These are phyloP conservation scores for Calonectria honghensis DNA, from an alignment of 2,329 filamentous ascomycete genomes.

Conservation along the genomic window DNA sequence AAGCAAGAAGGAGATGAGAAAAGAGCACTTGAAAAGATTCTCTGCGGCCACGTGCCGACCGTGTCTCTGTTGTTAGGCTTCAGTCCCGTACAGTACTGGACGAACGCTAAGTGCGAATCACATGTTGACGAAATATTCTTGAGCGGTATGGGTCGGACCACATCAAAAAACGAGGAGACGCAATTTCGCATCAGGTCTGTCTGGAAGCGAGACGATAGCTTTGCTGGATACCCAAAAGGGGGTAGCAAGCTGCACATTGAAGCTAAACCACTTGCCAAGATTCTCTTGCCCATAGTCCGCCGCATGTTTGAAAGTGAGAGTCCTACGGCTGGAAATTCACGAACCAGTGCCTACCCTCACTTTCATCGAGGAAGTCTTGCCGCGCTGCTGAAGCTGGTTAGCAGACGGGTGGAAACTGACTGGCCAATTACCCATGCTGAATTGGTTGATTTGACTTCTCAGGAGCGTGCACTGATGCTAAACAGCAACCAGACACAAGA, in stretches of 20 bases:
- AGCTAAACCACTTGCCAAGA: slow-evolving; percentile 59
- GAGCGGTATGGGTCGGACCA: slow-evolving; percentile 42
- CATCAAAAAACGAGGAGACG: slow-evolving; percentile 38
- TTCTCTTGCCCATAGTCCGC: slow-evolving; percentile 65
- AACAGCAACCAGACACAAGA: slow-evolving; percentile 60
- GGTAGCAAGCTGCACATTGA: slow-evolving; percentile 59
- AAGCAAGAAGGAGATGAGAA: slow-evolving; percentile 53
- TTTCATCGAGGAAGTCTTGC: slow-evolving; percentile 64
- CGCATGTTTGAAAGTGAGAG: slow-evolving; percentile 68
- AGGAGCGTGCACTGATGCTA: slow-evolving; percentile 56
- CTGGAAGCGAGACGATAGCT: slow-evolving; percentile 61
- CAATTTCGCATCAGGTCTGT: slow-evolving; percentile 57
- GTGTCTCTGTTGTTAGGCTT: slow-evolving; percentile 72
- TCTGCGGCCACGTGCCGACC: slow-evolving; percentile 68
- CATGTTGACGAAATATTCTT: slow-evolving; percentile 63
- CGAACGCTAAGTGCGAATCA: slow-evolving; percentile 66
- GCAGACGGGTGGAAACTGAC: slow-evolving; percentile 59
- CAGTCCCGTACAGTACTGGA: slow-evolving; percentile 69
- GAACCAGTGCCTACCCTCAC: slow-evolving; percentile 50
- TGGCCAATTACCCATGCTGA: slow-evolving; percentile 56
- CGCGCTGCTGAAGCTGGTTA: slow-evolving; percentile 62
- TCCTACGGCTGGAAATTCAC: slow-evolving; percentile 41
- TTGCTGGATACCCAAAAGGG: slow-evolving; percentile 51
- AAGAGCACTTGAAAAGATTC: slow-evolving; percentile 61
- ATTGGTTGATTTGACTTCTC: slow-evolving; percentile 56